Conservation (phyloP, 2,329 filamentous ascomycete genomes). For the Cercospora berteroae region DNA sequence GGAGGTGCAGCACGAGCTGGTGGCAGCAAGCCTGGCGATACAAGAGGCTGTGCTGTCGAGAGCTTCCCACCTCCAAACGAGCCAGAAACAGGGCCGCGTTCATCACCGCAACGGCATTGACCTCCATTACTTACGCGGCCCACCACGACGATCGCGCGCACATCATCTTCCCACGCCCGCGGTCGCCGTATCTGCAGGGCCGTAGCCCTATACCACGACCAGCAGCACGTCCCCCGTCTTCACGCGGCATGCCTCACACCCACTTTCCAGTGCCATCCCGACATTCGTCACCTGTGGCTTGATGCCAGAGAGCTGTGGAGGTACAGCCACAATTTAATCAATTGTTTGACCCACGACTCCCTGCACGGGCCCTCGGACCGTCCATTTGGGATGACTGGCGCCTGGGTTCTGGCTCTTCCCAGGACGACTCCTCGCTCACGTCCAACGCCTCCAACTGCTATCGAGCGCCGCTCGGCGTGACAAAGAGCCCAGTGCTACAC, state of each 20-base stretch:
- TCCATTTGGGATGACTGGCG: background rate
- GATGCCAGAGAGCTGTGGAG: background rate
- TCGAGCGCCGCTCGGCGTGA: constrained; percentile 5
- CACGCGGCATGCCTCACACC: background rate
- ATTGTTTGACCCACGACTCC: background rate
- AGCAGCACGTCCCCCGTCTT: background rate
- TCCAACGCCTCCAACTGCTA: background rate
- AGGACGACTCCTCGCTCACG: background rate
- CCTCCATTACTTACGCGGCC: background rate
- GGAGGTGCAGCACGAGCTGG: background rate
- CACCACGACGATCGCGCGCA: background rate
- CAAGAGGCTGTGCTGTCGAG: background rate
- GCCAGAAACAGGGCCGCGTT: background rate
- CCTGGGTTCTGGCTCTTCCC: background rate
- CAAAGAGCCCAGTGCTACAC: background rate
- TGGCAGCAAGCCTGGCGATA: background rate
- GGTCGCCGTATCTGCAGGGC: background rate
- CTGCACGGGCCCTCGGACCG: background rate
- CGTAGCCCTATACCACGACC: background rate
- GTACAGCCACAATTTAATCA: background rate
- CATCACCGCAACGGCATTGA: background rate
- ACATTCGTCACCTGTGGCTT: background rate
- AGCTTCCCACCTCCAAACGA: background rate
- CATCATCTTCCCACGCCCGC: background rate
- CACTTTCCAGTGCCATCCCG: background rate